A percentile compares a stretch with the other conserved stretches of the same genome.
These are phyloP conservation scores for Candida maris DNA, from an alignment of 805 yeast species.

Conservation along the genomic window DNA sequence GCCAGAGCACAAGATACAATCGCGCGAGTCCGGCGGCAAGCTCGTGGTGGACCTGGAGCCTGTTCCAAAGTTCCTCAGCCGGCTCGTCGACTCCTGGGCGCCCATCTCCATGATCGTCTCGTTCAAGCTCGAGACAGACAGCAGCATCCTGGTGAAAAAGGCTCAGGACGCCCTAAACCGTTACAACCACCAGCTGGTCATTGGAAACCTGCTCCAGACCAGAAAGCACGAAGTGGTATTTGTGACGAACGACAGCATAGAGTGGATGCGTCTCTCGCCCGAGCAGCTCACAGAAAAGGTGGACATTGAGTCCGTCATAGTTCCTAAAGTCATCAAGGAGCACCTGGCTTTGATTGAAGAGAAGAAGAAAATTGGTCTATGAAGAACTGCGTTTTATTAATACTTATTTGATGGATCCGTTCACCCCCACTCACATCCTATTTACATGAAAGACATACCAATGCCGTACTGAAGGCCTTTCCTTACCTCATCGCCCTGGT, in stretches of 20 bases:
- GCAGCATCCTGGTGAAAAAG: conserved; percentile 62
- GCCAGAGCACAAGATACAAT: conserved; percentile 94
- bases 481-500: conserved; percentile 43
- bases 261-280: conserved; percentile 50
- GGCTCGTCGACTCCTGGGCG: conserved; percentile 92
- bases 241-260: conserved; percentile 49
- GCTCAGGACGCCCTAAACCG: conserved; percentile 75
- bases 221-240: conserved; percentile 86
- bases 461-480: conserved; percentile 59
- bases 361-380: conserved; percentile 25
- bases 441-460: conserved; percentile 52
- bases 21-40: conserved; percentile 66
- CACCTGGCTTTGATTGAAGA: conserved; percentile 62
- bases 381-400: conserved; percentile 1
- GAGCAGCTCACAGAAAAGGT: conserved; percentile 36
- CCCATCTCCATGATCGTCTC: conserved; percentile 92
- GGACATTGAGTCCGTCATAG: conserved; percentile 76
- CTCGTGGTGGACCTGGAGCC: conserved; percentile 86
- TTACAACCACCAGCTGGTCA: conserved; percentile 89
- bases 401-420: conserved; percentile 1
- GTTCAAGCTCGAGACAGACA: conserved; percentile 91
- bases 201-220: conserved; percentile 87
- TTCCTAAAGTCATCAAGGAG: conserved; percentile 66
- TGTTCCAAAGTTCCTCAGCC: conserved; percentile 87
- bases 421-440: conserved; percentile 3